phyloP scores from a whole-genome alignment of 1,139 yeast species.

The Geotrichum klebahnii region DNA sequence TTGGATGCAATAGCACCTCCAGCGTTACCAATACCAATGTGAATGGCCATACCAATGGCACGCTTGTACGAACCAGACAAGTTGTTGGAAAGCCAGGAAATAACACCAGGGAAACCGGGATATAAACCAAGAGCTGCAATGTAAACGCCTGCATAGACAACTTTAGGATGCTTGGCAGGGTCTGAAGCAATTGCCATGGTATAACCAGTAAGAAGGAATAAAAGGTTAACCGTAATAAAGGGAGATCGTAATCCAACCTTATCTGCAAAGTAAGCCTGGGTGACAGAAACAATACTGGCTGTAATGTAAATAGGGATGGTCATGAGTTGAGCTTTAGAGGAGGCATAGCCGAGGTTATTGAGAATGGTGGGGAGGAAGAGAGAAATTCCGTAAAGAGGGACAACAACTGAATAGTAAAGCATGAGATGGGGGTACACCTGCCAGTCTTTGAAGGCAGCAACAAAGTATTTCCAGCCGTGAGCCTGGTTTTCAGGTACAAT shows the following conservation, averaged over 20 bases:
- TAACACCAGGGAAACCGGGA: conserved; percentile 40
- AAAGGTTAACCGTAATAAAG: conserved; percentile 34
- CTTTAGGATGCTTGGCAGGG: conserved; percentile 22
- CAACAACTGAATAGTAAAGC: conserved; percentile 25
- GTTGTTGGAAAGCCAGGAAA: conserved; percentile 43
- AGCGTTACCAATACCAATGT: conserved; percentile 43
- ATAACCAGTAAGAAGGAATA: conserved; percentile 38
- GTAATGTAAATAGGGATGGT: conserved; percentile 40
- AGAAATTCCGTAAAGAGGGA: conserved; percentile 31
- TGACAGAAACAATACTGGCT: conserved; percentile 37
- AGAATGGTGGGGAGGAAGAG: conserved; percentile 41
- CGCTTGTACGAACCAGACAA: conserved; percentile 41
- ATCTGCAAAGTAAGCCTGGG: conserved; percentile 38
- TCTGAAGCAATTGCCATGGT: conserved; percentile 32
- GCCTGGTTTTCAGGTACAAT: conserved; percentile 15
- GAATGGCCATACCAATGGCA: conserved; percentile 44
- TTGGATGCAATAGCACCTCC: conserved; percentile 44
- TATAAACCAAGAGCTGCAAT: conserved; percentile 41
- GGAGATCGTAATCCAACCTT: conserved; percentile 38
- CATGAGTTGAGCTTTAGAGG: conserved; percentile 33
- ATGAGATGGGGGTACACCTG: conserved; percentile 30
- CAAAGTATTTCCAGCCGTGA: conserved; percentile 29
- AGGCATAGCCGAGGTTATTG: conserved; percentile 34
- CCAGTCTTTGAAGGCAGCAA: conserved; percentile 36
- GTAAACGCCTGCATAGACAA: conserved; percentile 39